phyloP scores from a whole-genome alignment of 2,329 filamentous ascomycete species.

The Coniochaeta sp. region DNA sequence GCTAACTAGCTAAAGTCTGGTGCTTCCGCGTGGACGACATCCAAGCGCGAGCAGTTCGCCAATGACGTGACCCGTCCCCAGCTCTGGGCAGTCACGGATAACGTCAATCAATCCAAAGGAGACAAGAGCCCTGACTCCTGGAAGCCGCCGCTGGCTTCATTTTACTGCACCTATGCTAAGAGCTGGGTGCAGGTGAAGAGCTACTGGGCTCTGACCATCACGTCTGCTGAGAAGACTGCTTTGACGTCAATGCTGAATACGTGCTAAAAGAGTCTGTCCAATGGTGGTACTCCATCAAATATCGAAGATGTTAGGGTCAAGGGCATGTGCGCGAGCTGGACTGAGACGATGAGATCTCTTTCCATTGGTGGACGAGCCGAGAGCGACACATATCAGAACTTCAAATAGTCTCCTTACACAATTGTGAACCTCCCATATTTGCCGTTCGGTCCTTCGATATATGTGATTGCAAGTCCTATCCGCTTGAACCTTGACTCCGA shows the following conservation, averaged over 20 bases:
- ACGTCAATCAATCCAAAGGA: conserved; percentile 67
- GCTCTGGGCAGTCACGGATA: conserved; percentile 71
- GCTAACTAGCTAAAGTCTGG: no score
- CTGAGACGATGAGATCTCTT: no score
- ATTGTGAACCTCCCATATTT: no score
- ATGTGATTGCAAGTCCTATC: no score
- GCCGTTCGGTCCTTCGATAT: no score
- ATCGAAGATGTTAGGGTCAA: no score
- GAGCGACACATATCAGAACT: no score
- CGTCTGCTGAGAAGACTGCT: conserved; percentile 63
- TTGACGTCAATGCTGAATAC: conserved; percentile 57
- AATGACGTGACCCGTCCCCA: conserved; percentile 73
- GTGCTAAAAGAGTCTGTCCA: conserved; percentile 36
- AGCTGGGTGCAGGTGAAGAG: conserved; percentile 76
- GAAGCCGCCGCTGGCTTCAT: conserved; percentile 63
- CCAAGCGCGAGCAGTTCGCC: conserved; percentile 60
- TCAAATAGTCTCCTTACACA: no score
- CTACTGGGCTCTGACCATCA: conserved; percentile 62
- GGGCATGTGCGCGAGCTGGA: no score
- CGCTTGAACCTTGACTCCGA: no score
- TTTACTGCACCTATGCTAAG: conserved; percentile 72
- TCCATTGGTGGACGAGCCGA: no score
- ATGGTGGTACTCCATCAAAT: no score
- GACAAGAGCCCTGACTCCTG: conserved; percentile 67
- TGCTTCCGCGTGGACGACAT: conserved; percentile 63